These are phyloP conservation scores for Solanum sejunctum DNA, from an alignment of 257 asterid genomes.

Conservation along the genomic window DNA sequence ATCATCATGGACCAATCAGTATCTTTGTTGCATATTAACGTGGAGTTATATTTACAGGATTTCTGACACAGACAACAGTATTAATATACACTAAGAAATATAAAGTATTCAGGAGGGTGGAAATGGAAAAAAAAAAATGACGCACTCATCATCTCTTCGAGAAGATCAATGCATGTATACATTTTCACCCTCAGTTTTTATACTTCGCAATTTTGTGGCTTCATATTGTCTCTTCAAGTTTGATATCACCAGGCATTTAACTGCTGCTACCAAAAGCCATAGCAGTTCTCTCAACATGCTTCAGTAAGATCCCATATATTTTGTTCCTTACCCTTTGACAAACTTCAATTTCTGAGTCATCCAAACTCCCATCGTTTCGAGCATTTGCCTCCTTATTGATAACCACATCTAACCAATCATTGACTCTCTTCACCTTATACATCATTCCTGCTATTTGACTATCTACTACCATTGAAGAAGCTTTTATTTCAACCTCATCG, in stretches of 20 bases:
- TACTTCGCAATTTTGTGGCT: not conserved
- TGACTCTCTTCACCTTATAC: conserved; percentile 52
- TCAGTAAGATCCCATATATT: conserved; percentile 48
- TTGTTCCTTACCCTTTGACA: conserved; percentile 46
- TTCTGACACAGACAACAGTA: not conserved
- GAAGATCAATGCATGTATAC: not conserved
- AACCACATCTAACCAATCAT: conserved; percentile 46
- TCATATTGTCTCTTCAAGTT: not conserved
- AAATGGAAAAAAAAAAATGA: not conserved
- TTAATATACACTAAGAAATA: not conserved
- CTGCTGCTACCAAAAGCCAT: conserved; percentile 23
- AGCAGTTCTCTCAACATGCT: conserved; percentile 55
- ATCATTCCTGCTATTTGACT: conserved; percentile 33
- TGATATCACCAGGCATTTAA: not conserved
- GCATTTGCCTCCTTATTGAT: conserved; percentile 19
- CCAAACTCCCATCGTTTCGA: conserved; percentile 5
- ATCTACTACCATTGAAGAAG: conserved; percentile 12
- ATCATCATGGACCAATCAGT: not conserved
- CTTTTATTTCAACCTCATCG: conserved; percentile 42
- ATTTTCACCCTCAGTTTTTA: not conserved
- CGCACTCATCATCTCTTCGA: not conserved
- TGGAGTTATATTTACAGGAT: not conserved
- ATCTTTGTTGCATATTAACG: not conserved
- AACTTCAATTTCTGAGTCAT: conserved; percentile 29
- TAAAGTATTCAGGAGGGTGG: not conserved